Evolutionary conservation across 306 rosid species (phyloP), one percentile per base, ranked within the genome.

Genomic region (Quercus bicolor): DNA sequence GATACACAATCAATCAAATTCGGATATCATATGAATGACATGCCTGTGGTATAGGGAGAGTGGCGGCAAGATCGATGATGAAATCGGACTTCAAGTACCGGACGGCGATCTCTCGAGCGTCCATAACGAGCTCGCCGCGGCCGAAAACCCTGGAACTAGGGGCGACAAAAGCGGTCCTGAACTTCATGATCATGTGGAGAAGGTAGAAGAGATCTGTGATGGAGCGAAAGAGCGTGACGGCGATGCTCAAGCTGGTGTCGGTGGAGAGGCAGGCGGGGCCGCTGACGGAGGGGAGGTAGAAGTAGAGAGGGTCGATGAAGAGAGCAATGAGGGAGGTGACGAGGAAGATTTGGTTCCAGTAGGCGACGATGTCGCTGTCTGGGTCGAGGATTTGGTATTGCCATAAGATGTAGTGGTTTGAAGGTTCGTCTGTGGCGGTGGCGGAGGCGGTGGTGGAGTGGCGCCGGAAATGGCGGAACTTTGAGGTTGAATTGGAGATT

Each of bases 51-150:
- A 95, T 56, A 0, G 98, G 97, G 78, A 95, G 85, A 3, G 91
- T 81, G 24, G 98, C 97, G 1, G 97, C 97, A 14, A 95, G 97
- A 75, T 95, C 98, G 40, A 95, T 72, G n/a, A 91, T 71, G 72
- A 95, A 95, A 82, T 92, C 98, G 2, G 92, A 83, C 59, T 81
- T 91, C 85, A 95, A 83, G 76, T 92, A 95, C 4, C 94, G 91
- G 9, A 78, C 8, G 18, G 98, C 95, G 16, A 95, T 92, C 69
- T 85, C 69, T n/a, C 77, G 76, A 0, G 91, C 19, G 83, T 95
- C 95, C 89, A 70, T 92, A 56, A 95, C 97, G 26, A 95, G 87
- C 6, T 92, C 98, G 14, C 98, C 98, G 11, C 97, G 93, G 52
- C 97, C 98, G 14, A 95, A 88, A 62, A 92, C 87, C 78, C 92